Evolutionary conservation across 345 rosid genomes (phyloP), one percentile per base, ranked within the genome.

Genomic region (Punica granatum): DNA sequence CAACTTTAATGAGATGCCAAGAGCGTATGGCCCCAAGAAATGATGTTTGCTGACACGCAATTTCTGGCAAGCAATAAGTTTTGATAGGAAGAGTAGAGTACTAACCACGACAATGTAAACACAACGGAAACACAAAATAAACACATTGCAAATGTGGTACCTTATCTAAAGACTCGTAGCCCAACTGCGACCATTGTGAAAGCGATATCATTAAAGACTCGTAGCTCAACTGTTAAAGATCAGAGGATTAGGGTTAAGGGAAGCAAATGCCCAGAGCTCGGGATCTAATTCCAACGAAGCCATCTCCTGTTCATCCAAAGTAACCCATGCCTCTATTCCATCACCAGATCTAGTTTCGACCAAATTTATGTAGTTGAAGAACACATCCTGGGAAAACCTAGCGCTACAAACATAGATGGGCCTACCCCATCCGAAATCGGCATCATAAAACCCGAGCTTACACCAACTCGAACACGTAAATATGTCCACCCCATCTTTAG

Each of bases 401-500:
- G 11, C 11, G 34, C 61, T 19, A 60, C 68, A 43, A 21, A 46
- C 64, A 74, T 69, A 67, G 25, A 37, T 19, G 0, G 75, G 75
- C 34, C 48, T 72, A 21, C 73, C 75, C 75, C 75, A 76, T 13
- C 73, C 79, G 3, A 72, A 76, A 35, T 76, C 70, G 9, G 51
- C 51, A 32, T 68, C 67, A 9, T 68, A 64, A 15, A 63, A 32
- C 6, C 63, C 67, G 23, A 49, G 43, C 35, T 36, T 59, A 9
- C 76, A 64, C 67, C 51, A 72, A 10, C 72, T 72, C n/a, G 69
- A 63, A 35, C 67, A 56, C 32, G 33, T 28, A 33, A 56, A 15
- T 10, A 25, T 9, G 60, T 56, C 60, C 33, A 6, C 34, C 5
- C 58, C 58, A 2, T 28, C 60, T 16, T 28, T 26, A n/a, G n/a